phyloP scores from a whole-genome alignment of 805 yeast species.

The Myxozyma melibiosi region DNA sequence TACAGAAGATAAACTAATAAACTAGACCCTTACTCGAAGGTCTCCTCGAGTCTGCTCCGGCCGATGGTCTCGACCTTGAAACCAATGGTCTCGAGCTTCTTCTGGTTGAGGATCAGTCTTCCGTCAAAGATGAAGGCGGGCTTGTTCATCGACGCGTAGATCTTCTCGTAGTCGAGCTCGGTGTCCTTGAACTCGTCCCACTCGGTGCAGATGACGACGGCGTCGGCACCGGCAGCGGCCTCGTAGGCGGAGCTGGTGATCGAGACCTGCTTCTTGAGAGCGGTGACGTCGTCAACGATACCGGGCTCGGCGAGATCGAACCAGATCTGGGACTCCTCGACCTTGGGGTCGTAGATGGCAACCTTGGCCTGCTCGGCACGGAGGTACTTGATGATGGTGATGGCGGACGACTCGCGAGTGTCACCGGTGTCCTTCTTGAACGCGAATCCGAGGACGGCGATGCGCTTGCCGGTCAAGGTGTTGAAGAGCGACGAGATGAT shows the following conservation, averaged over 20 bases:
- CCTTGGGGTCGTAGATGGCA: slow-evolving; percentile 41
- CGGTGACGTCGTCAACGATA: slow-evolving; percentile 28
- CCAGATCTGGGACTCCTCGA: slow-evolving; percentile 39
- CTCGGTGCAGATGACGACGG: slow-evolving; percentile 39
- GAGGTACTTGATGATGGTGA: slow-evolving; percentile 37
- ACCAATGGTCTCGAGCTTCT: slow-evolving; percentile 37
- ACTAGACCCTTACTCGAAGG: slow-evolving; percentile 20
- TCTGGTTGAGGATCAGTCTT: slow-evolving; percentile 36
- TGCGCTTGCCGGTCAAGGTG: slow-evolving; percentile 38
- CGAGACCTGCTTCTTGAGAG: slow-evolving; percentile 34
- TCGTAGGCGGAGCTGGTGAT: slow-evolving; percentile 37
- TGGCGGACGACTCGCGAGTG: slow-evolving; percentile 41
- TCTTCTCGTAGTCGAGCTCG: slow-evolving; percentile 37
- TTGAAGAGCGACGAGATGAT: slow-evolving; percentile 38
- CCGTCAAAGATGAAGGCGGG: slow-evolving; percentile 41
- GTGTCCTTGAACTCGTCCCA: slow-evolving; percentile 41
- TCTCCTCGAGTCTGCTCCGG: slow-evolving; percentile 30
- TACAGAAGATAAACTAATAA: background rate
- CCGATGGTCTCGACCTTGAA: slow-evolving; percentile 40
- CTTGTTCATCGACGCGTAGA: slow-evolving; percentile 38
- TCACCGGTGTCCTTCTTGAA: slow-evolving; percentile 42
- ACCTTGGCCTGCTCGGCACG: slow-evolving; percentile 38
- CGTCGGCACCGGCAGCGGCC: slow-evolving; percentile 39
- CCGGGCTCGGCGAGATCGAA: slow-evolving; percentile 36
- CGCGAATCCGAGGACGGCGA: slow-evolving; percentile 40